Evolutionary conservation across 805 yeast genomes (phyloP), one percentile per base, ranked within the genome.

Genomic region (Torulaspora maleeae): DNA sequence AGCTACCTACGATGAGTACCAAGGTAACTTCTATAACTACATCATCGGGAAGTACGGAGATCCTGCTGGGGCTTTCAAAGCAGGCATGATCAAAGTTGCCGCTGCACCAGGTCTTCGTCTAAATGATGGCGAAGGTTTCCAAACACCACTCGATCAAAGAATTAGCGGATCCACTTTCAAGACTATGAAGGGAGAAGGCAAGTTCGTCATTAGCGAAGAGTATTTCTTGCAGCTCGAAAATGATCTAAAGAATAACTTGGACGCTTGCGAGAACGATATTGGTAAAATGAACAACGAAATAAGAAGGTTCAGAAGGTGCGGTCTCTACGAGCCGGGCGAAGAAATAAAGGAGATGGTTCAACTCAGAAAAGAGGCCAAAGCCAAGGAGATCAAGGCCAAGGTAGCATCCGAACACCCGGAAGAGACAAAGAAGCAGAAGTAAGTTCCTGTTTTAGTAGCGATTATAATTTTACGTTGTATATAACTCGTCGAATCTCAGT

Each of bases 51-150:
- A 77, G 56, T 77, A 72, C 54, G 96, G 95, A 47, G 86, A 88
- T 19, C 72, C 86, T 56, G 77, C 88, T 41, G 76, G 78, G 58
- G 95, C 96, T 8, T 83, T 79, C 63, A 79, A 78, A 60, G 70
- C 76, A 22, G 96, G 96, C 16, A 61, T 81, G 40, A 79, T 90
- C 54, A 76, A 74, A 27, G 70, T 64, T 38, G 72, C 88, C 53
- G 72, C 73, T 51, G 64, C 66, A 12, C 76, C 82, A 48, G 93
- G 93, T 27, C 69, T 81, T 20, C 63, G 64, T 11, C 76, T 91
- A 51, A 76, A 76, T n/a, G 67, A 69, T 9, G 95, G 91, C 44
- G 98, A 91, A 71, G 98, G 98, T 24, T 91, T 73, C 67, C 75
- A 77, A 56, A 79, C 86, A 44, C 84, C 78, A 35, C 58, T 72